Percentiles rank a stretch among this genome's conserved stretches.
These are phyloP conservation scores for Chlorencoelia australis DNA, from an alignment of 2,329 filamentous ascomycete species.

Conservation along the genomic window DNA sequence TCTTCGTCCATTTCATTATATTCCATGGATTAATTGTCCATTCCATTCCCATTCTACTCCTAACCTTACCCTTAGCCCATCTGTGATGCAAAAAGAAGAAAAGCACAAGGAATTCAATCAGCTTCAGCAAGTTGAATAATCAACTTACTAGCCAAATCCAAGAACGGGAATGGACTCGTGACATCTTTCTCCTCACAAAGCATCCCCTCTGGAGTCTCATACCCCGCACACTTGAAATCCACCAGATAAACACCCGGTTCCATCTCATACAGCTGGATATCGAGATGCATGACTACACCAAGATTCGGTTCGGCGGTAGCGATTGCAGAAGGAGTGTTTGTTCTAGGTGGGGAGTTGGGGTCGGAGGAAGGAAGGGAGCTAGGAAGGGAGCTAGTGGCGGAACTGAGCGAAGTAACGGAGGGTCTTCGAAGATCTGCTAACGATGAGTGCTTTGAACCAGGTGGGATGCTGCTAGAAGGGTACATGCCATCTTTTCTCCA, in stretches of 20 bases:
- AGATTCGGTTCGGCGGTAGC: too few species aligned
- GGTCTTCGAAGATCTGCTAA: conserved; percentile 36
- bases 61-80: not conserved
- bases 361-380: conserved; percentile 18
- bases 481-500: conserved; percentile 75
- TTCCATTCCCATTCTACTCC: not conserved
- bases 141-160: conserved; percentile 84
- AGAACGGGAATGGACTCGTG: conserved; percentile 87
- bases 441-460: conserved; percentile 38
- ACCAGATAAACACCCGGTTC: conserved; percentile 89
- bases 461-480: conserved; percentile 38
- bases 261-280: conserved; percentile 93
- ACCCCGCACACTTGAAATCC: conserved; percentile 97
- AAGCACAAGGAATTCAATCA: conserved; percentile 34
- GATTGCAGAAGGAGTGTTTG: conserved; percentile 21
- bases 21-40: not conserved
- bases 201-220: conserved; percentile 69
- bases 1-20: not conserved
- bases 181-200: conserved; percentile 86
- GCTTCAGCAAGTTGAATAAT: conserved; percentile 89
- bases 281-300: conserved; percentile 77
- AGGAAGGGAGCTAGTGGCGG: conserved; percentile 22
- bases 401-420: conserved; percentile 27
- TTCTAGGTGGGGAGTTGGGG: conserved; percentile 9
- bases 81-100: not conserved